phyloP scores from a whole-genome alignment of 805 yeast genomes.

The Sugiyamaella lignohabitans region DNA sequence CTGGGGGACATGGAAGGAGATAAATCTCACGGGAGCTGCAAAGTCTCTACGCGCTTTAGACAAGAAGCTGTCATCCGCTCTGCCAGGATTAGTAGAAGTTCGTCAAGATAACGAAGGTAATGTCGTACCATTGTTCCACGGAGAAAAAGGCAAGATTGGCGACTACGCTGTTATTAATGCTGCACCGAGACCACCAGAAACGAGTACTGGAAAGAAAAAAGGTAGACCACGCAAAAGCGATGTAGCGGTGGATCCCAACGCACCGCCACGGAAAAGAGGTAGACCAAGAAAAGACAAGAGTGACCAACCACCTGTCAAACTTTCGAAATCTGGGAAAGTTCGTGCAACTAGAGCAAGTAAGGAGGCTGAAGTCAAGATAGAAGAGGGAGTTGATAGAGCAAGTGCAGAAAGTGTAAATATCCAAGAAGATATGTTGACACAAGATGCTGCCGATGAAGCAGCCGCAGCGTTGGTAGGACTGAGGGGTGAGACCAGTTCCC shows the following conservation, averaged over 20 bases:
- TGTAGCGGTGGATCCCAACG: background rate
- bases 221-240: constrained; percentile 11
- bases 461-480: too few species aligned
- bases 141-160: constrained; percentile 16
- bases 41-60: constrained; percentile 7
- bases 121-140: constrained; percentile 23
- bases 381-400: too few species aligned
- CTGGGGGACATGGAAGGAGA: constrained; percentile 28
- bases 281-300: constrained; percentile 20
- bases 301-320: too few species aligned
- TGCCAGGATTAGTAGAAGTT: constrained; percentile 17
- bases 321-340: background rate
- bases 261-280: constrained; percentile 5
- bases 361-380: too few species aligned
- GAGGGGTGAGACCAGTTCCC: too few species aligned
- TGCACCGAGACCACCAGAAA: constrained; percentile 5
- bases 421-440: too few species aligned
- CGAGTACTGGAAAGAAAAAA: constrained; percentile 10
- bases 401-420: too few species aligned
- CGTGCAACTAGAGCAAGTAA: background rate
- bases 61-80: constrained; percentile 2
- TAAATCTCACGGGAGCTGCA: constrained; percentile 6
- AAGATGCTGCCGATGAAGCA: too few species aligned
- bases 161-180: background rate
- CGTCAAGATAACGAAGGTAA: constrained; percentile 9